Percentiles rank a stretch among this genome's conserved stretches.
Evolutionary conservation across 495 filamentous ascomycete species (phyloP).

Genomic region (Parathielavia appendiculata): DNA sequence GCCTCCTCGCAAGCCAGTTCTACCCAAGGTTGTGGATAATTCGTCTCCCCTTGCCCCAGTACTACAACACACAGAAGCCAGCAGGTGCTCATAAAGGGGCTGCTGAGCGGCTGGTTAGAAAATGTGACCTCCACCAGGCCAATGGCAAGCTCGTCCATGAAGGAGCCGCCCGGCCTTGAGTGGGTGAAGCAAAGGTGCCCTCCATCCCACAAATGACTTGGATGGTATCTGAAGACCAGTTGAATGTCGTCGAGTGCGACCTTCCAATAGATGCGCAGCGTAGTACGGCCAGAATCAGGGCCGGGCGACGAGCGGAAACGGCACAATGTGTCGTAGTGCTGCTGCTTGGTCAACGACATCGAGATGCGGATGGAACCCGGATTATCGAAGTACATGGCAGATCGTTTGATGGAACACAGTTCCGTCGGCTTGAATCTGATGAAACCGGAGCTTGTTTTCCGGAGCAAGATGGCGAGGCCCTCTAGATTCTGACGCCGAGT

Average conservation of each 20-base stretch:
- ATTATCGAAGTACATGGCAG: not conserved
- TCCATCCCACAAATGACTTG: conserved; percentile 2
- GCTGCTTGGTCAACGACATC: not conserved
- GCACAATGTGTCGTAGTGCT: not conserved
- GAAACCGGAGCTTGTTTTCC: not conserved
- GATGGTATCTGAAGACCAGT: not conserved
- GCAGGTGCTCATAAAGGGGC: not conserved
- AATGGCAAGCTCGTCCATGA: not conserved
- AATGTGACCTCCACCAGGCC: not conserved
- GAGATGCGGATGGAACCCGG: not conserved
- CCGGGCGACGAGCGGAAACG: not conserved
- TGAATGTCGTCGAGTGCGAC: not conserved
- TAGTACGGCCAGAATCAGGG: not conserved
- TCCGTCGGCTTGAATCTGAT: not conserved
- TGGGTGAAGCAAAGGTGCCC: not conserved
- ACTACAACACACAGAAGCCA: not conserved
- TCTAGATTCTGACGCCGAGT: not conserved
- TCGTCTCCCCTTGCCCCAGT: not conserved
- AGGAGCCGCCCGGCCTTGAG: not conserved
- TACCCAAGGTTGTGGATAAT: not conserved
- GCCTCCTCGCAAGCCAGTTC: not conserved
- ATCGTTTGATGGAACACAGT: not conserved
- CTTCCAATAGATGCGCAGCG: not conserved
- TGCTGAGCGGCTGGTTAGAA: not conserved
- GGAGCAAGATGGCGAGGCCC: conserved; percentile 6